Evolutionary conservation across 257 asterid species (phyloP).

Genomic region (Verbena officinalis): DNA sequence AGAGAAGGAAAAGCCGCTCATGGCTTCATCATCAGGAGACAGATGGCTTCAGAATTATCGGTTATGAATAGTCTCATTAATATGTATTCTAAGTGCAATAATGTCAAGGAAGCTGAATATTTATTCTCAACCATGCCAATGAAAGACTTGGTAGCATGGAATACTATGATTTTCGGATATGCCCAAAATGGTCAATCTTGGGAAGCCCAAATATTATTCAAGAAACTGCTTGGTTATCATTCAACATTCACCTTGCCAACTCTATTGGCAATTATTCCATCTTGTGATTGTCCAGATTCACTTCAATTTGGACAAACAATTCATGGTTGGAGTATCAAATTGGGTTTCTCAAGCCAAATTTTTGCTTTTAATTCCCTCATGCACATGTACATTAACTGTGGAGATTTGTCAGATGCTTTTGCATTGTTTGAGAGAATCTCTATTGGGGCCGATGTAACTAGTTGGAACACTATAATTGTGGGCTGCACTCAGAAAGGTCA

Average conservation of each 20-base stretch:
- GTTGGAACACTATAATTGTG: constrained; percentile 69
- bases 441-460: constrained; percentile 38
- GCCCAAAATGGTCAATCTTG: constrained; percentile 46
- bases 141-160: constrained; percentile 69
- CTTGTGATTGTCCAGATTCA: constrained; percentile 55
- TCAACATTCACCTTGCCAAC: constrained; percentile 54
- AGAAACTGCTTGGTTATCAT: constrained; percentile 40
- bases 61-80: constrained; percentile 56
- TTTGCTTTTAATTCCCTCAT: constrained; percentile 58
- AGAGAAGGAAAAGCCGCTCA: constrained; percentile 64
- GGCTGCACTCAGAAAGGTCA: constrained; percentile 60
- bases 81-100: constrained; percentile 55
- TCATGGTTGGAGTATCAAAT: constrained; percentile 65
- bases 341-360: constrained; percentile 46
- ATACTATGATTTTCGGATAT: constrained; percentile 67
- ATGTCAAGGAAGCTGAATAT: constrained; percentile 40
- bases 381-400: constrained; percentile 61
- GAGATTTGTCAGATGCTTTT: constrained; percentile 48
- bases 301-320: constrained; percentile 53
- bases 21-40: constrained; percentile 56
- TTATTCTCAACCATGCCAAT: constrained; percentile 49
- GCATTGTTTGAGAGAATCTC: constrained; percentile 40
- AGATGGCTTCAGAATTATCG: constrained; percentile 44
- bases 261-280: constrained; percentile 52
- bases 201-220: constrained; percentile 58